A percentile compares a stretch with the other conserved stretches of the same genome.
phyloP scores from a whole-genome alignment of 176 grass and related monocot genomes.

The Triticum urartu region DNA sequence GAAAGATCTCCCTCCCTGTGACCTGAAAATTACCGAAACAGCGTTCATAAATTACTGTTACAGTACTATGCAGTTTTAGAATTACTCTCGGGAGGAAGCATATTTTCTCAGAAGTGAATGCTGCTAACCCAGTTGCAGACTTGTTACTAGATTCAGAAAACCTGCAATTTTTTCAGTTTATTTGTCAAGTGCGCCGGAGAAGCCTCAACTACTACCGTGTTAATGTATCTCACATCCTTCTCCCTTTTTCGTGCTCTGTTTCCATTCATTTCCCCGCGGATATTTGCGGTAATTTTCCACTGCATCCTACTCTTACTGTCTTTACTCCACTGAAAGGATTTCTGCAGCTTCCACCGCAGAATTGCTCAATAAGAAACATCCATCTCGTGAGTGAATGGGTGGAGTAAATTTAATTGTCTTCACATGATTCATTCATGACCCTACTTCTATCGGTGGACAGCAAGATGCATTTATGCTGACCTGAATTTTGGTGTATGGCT shows the following conservation, averaged over 20 bases:
- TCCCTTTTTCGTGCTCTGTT: too few relatives aligned
- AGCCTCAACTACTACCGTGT: background rate
- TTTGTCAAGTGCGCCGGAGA: background rate
- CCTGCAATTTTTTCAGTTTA: background rate
- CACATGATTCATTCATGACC: background rate
- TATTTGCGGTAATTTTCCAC: background rate
- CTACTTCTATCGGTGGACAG: background rate
- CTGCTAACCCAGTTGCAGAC: background rate
- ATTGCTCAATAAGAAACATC: background rate
- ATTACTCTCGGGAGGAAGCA: background rate
- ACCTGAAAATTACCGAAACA: background rate
- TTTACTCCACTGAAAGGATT: background rate
- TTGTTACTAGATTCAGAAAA: background rate
- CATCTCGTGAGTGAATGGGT: background rate
- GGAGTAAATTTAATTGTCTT: background rate
- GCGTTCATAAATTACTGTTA: background rate
- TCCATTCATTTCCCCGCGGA: too few relatives aligned
- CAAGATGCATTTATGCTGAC: background rate
- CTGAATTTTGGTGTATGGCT: too few relatives aligned
- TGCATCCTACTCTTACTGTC: background rate
- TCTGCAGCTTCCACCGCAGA: background rate
- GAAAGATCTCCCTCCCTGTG: background rate
- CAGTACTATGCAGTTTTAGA: background rate
- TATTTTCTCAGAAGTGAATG: background rate
- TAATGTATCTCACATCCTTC: too few relatives aligned